Conservation (phyloP, 2,329 filamentous ascomycete species). For the Peltaster fructicola region DNA sequence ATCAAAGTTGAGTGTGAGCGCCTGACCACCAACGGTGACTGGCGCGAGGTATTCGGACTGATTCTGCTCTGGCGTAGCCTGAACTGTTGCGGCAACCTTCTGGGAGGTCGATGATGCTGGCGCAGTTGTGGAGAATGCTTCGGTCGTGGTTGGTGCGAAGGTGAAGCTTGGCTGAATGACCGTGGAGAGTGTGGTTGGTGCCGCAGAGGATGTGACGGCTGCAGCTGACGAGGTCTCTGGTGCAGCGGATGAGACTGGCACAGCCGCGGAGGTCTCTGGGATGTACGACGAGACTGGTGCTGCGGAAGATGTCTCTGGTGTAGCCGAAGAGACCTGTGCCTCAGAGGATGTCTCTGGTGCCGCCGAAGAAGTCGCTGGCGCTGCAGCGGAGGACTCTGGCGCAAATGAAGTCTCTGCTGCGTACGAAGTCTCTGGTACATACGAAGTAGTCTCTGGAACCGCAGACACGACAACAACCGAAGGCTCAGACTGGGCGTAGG, state of each 20-base stretch:
- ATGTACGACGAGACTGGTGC: neutral
- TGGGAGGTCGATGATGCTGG: slow-evolving; percentile 4
- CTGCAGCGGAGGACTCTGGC: no score
- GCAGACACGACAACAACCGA: no score
- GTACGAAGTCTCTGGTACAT: no score
- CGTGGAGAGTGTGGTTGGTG: neutral
- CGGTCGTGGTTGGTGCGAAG: neutral
- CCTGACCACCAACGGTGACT: slow-evolving; percentile 52
- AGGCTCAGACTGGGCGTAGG: no score
- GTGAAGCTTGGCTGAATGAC: neutral
- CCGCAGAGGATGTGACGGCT: neutral
- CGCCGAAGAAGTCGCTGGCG: no score
- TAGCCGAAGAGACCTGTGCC: no score
- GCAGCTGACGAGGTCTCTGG: slow-evolving; percentile 1
- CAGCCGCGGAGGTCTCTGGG: neutral
- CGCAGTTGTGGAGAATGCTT: slow-evolving; percentile 4
- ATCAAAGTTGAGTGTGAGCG: slow-evolving; percentile 53
- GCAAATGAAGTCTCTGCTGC: no score
- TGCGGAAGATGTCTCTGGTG: slow-evolving; percentile 1
- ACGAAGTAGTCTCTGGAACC: no score
- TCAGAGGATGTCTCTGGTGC: no score
- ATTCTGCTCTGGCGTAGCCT: slow-evolving; percentile 45
- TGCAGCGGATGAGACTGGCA: neutral
- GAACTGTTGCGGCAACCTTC: slow-evolving; percentile 27
- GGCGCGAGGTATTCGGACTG: slow-evolving; percentile 55